phyloP scores from a whole-genome alignment of 1,139 yeast genomes.

The Nakaseomyces bracarensis region DNA sequence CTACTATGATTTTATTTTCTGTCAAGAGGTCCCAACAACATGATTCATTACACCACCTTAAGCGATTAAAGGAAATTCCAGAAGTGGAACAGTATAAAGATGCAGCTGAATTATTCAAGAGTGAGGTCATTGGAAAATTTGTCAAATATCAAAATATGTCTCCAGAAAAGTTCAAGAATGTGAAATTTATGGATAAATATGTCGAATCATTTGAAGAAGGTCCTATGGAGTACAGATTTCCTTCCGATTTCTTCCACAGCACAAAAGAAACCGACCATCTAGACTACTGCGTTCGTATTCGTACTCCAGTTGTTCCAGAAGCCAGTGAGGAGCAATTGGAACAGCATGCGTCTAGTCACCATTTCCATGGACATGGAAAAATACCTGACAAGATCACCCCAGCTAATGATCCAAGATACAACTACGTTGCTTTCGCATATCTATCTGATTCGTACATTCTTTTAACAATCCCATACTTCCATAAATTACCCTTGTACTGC shows the following conservation, averaged over 20 bases:
- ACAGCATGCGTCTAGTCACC: constrained; percentile 19
- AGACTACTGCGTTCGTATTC: constrained; percentile 25
- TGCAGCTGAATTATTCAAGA: constrained; percentile 30
- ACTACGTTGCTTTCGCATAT: constrained; percentile 55
- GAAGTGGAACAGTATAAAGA: constrained; percentile 21
- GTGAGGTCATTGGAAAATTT: constrained; percentile 23
- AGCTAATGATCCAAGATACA: constrained; percentile 32
- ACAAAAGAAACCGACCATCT: constrained; percentile 17
- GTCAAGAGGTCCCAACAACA: constrained; percentile 12
- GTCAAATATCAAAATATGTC: constrained; percentile 22
- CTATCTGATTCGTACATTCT: constrained; percentile 54
- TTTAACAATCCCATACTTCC: constrained; percentile 41
- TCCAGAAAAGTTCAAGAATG: constrained; percentile 11
- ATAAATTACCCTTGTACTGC: constrained; percentile 36
- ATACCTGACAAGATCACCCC: constrained; percentile 20
- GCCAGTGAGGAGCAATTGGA: constrained; percentile 13
- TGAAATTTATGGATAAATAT: constrained; percentile 11
- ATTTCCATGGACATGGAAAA: constrained; percentile 23
- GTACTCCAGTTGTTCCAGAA: constrained; percentile 11
- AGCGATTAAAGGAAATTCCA: constrained; percentile 12
- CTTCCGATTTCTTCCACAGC: constrained; percentile 36
- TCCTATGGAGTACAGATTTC: constrained; percentile 39
- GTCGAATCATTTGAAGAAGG: constrained; percentile 31
- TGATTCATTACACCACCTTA: constrained; percentile 24
- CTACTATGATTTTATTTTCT: constrained; percentile 43